Conservation (phyloP, 495 filamentous ascomycete species). For the Cudoniella acicularis region DNA sequence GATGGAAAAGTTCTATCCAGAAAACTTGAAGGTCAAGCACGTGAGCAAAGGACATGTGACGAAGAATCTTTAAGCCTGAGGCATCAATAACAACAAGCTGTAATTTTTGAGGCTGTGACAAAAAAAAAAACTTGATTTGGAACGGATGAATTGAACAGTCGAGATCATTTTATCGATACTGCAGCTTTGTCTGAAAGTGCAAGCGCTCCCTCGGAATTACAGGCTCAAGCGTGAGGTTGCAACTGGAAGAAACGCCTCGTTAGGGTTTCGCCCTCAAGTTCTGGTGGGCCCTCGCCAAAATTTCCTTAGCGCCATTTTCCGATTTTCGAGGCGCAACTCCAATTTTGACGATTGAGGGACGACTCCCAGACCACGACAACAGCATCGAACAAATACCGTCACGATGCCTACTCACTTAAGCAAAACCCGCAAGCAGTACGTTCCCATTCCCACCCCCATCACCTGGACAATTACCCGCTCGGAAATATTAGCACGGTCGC, state of each 20-base stretch:
- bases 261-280: background rate
- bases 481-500: constrained; percentile 12
- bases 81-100: no score
- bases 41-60: no score
- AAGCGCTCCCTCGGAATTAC: no score
- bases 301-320: constrained; percentile 8
- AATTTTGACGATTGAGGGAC: constrained; percentile 2
- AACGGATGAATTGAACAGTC: no score
- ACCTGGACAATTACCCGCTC: constrained; percentile 16
- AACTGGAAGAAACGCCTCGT: background rate
- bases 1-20: no score
- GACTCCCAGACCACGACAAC: constrained; percentile 15
- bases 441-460: constrained; percentile 24
- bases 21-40: no score
- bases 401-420: constrained; percentile 79
- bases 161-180: no score
- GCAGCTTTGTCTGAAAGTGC: no score
- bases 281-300: constrained; percentile 12
- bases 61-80: no score
- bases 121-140: no score
- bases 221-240: no score
- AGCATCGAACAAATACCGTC: constrained; percentile 25
- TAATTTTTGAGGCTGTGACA: no score
- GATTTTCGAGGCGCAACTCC: constrained; percentile 10
- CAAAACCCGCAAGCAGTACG: constrained; percentile 82